Conservation (phyloP, 2,329 filamentous ascomycete species). For the Boeremia exigua region DNA sequence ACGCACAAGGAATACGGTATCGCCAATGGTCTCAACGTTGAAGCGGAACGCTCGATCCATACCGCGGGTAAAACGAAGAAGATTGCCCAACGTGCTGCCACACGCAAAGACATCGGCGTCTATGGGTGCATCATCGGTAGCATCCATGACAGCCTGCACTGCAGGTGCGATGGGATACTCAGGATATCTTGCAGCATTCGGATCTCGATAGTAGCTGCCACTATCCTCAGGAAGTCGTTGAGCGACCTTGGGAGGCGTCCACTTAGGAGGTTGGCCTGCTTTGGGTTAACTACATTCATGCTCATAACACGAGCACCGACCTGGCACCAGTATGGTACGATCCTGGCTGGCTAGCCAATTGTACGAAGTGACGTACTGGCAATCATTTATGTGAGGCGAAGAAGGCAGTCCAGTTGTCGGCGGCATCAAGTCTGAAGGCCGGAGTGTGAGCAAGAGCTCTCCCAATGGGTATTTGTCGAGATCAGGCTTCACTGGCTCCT, state of each 20-base stretch:
- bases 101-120: conserved; percentile 67
- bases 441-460: conserved; percentile 30
- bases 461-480: conserved; percentile 40
- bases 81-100: conserved; percentile 65
- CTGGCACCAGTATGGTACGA: conserved; percentile 48
- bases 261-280: conserved; percentile 58
- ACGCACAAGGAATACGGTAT: conserved; percentile 68
- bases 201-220: conserved; percentile 61
- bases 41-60: conserved; percentile 62
- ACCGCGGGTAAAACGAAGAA: conserved; percentile 62
- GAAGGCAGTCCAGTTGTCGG: not conserved
- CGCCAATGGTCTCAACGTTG: conserved; percentile 61
- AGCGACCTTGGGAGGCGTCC: conserved; percentile 53
- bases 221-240: conserved; percentile 52
- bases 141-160: conserved; percentile 51
- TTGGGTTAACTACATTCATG: conserved; percentile 6
- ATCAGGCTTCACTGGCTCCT: conserved; percentile 26
- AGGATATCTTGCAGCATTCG: conserved; percentile 60
- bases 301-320: conserved; percentile 14
- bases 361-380: conserved; percentile 58
- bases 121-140: conserved; percentile 4
- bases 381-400: conserved; percentile 45
- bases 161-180: conserved; percentile 59
- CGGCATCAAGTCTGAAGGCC: conserved; percentile 16
- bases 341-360: conserved; percentile 54